A percentile compares a stretch with the other conserved stretches of the same genome.
phyloP scores from a whole-genome alignment of 306 rosid genomes.

The Sicyos baderoa region DNA sequence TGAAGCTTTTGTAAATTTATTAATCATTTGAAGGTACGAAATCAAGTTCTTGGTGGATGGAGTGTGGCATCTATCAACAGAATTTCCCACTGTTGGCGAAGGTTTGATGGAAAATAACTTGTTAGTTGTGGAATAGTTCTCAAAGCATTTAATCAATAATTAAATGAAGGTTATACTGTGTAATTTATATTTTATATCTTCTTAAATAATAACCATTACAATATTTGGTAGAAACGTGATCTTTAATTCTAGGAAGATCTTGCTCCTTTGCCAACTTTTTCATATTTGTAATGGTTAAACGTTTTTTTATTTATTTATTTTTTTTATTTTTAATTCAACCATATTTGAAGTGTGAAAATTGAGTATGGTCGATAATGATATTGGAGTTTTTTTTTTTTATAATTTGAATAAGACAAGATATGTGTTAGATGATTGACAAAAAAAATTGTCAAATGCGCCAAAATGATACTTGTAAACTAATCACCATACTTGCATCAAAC shows the following conservation, averaged over 20 bases:
- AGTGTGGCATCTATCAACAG: slow-evolving; percentile 77
- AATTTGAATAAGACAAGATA: too few species aligned
- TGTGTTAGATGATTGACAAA: too few species aligned
- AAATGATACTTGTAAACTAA: too few species aligned
- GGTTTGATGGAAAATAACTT: slow-evolving; percentile 69
- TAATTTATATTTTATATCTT: background rate
- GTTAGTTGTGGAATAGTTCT: slow-evolving; percentile 49
- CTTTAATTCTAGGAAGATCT: background rate
- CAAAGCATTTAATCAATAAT: too few species aligned
- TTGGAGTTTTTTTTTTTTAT: too few species aligned
- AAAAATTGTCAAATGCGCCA: too few species aligned
- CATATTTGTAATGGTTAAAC: background rate
- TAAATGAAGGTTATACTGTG: background rate
- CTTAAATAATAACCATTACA: background rate
- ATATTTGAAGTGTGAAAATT: too few species aligned
- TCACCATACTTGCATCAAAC: too few species aligned
- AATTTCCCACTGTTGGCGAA: slow-evolving; percentile 66
- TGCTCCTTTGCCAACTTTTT: background rate
- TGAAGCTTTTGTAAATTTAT: background rate
- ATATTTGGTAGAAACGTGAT: background rate
- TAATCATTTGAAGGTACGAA: slow-evolving; percentile 54
- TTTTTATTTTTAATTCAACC: too few species aligned
- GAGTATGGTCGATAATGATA: too few species aligned
- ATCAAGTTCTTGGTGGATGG: slow-evolving; percentile 90
- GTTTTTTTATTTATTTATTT: too few species aligned